phyloP scores from a whole-genome alignment of 148 eudicot genomes.

The Hydrangea macrophylla region DNA sequence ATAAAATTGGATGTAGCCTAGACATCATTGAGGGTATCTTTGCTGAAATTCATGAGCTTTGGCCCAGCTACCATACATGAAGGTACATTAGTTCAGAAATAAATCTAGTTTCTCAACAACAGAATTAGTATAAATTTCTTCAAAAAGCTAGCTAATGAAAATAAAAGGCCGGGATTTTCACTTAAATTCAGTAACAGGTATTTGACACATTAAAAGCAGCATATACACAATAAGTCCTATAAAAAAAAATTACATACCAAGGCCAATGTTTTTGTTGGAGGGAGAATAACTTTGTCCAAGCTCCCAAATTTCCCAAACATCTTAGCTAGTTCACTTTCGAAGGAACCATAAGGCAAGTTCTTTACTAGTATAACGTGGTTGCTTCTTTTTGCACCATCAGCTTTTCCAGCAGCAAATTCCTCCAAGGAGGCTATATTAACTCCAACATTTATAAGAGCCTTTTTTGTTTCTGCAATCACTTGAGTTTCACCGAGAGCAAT shows the following conservation, averaged over 20 bases:
- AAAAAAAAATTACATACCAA: constrained; percentile 51
- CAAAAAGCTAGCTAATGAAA: no score
- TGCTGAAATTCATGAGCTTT: no score
- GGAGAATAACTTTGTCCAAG: constrained; percentile 86
- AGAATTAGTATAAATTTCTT: no score
- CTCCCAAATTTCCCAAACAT: constrained; percentile 89
- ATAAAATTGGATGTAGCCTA: no score
- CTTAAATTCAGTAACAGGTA: background rate
- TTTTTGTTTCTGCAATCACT: constrained; percentile 90
- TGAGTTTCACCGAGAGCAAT: constrained; percentile 91
- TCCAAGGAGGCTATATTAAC: constrained; percentile 74
- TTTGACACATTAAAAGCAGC: background rate
- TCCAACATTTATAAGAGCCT: constrained; percentile 81
- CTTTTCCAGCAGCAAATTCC: constrained; percentile 58
- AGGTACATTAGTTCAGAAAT: no score
- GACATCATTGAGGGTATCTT: no score
- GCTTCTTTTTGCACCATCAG: constrained; percentile 65
- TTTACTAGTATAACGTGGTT: constrained; percentile 81
- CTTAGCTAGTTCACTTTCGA: constrained; percentile 71
- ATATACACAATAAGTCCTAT: constrained; percentile 1
- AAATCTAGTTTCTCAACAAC: no score
- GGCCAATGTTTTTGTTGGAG: constrained; percentile 83
- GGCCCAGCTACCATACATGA: no score
- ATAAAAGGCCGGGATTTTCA: background rate
- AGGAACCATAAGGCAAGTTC: constrained; percentile 82